A percentile compares a stretch with the other conserved stretches of the same genome.
phyloP scores from a whole-genome alignment of 2,329 filamentous ascomycete genomes.

The Westerdykella sp. region DNA sequence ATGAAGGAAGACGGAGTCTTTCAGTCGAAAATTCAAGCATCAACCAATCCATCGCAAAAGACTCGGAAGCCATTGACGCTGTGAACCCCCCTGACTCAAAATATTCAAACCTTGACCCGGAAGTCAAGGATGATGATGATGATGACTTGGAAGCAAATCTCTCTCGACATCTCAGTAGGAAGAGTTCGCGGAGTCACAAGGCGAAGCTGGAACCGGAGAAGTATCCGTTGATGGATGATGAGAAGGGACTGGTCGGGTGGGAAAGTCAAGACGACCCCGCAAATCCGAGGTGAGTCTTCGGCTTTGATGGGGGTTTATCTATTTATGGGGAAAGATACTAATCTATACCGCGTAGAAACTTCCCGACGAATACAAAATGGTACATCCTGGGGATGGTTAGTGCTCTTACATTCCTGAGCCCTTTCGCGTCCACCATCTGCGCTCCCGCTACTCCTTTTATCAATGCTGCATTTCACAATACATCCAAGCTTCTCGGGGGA shows the following conservation, averaged over 20 bases:
- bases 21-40: slow-evolving; percentile 7
- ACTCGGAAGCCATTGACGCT: slow-evolving; percentile 6
- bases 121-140: slow-evolving; percentile 12
- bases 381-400: slow-evolving; percentile 22
- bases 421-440: slow-evolving; percentile 28
- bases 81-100: slow-evolving; percentile 1
- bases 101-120: too few relatives aligned
- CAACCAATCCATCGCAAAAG: background rate
- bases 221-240: slow-evolving; percentile 29
- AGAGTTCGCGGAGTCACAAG: slow-evolving; percentile 18
- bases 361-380: slow-evolving; percentile 21
- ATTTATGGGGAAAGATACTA: background rate
- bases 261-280: slow-evolving; percentile 28
- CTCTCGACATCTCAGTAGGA: slow-evolving; percentile 23
- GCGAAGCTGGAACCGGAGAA: slow-evolving; percentile 21
- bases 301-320: too few relatives aligned
- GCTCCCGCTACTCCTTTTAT: slow-evolving; percentile 30
- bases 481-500: slow-evolving; percentile 24
- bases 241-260: slow-evolving; percentile 33
- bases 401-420: slow-evolving; percentile 32
- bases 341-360: slow-evolving; percentile 17
- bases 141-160: slow-evolving; percentile 17
- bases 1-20: background rate
- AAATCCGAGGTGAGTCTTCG: slow-evolving; percentile 19
- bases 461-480: slow-evolving; percentile 27